Conservation (phyloP, 208 protist species). For the Acanthamoeba sp. region DNA sequence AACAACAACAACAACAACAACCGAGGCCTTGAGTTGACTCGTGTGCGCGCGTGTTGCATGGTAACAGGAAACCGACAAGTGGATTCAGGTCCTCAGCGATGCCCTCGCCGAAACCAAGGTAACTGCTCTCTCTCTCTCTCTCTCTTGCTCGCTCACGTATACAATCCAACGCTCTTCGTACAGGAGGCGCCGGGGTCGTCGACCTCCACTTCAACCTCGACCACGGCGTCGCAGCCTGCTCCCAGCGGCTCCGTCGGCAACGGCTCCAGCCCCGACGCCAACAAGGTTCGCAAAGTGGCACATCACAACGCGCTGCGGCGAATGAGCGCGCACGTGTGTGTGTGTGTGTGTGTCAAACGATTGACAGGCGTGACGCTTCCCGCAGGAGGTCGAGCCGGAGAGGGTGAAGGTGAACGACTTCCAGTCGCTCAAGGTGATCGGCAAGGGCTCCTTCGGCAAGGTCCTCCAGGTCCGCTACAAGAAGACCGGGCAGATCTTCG, state of each 20-base stretch:
- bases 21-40: not conserved
- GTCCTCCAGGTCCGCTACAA: slow-evolving; percentile 87
- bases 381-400: not conserved
- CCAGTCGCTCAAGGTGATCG: slow-evolving; percentile 88
- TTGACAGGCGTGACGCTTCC: too few species aligned
- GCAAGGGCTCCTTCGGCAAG: slow-evolving; percentile 89
- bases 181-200: not conserved
- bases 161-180: too few species aligned
- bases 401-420: slow-evolving; percentile 86
- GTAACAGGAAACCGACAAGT: not conserved
- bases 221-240: too few species aligned
- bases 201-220: not conserved
- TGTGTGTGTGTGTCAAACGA: too few species aligned
- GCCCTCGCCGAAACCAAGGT: not conserved
- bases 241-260: too few species aligned
- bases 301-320: too few species aligned
- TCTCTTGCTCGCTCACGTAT: too few species aligned
- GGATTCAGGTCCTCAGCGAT: not conserved
- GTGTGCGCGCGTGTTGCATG: not conserved
- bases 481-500: slow-evolving; percentile 86
- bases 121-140: too few species aligned
- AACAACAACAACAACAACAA: too few species aligned
- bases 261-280: not conserved
- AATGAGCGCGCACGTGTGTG: too few species aligned
- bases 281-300: not conserved